Percentiles rank a stretch among this genome's conserved stretches.
These are phyloP conservation scores for Athelia psychrophila DNA, from an alignment of 1,284 basidiomycete genomes.

Conservation along the genomic window DNA sequence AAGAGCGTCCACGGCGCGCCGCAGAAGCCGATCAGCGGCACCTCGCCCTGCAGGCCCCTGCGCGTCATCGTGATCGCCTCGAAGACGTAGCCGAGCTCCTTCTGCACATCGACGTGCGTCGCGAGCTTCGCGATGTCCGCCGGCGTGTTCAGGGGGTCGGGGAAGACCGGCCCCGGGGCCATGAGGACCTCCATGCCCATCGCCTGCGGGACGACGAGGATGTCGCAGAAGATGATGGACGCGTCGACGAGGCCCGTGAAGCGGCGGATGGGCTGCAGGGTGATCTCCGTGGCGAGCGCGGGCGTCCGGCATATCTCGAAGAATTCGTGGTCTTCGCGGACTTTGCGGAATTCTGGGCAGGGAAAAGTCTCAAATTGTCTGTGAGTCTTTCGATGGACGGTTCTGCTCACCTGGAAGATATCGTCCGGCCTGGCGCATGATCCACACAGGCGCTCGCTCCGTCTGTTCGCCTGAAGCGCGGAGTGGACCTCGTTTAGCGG, in stretches of 20 bases:
- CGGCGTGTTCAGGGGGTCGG: slow-evolving; percentile 77
- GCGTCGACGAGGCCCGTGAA: slow-evolving; percentile 87
- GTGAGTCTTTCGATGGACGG: background rate
- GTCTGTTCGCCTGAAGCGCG: slow-evolving; percentile 72
- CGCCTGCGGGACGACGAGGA: slow-evolving; percentile 94
- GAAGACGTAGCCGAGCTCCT: slow-evolving; percentile 88
- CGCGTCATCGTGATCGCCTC: slow-evolving; percentile 85
- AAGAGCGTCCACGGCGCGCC: slow-evolving; percentile 97
- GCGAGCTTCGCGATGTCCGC: slow-evolving; percentile 66
- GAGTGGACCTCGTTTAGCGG: background rate
- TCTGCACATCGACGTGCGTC: slow-evolving; percentile 68
- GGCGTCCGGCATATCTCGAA: slow-evolving; percentile 93
- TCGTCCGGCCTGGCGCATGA: slow-evolving; percentile 97
- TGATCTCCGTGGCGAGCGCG: slow-evolving; percentile 80
- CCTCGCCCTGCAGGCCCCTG: slow-evolving; percentile 75
- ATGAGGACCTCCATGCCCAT: slow-evolving; percentile 94
- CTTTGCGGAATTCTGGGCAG: slow-evolving; percentile 76
- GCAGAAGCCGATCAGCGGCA: slow-evolving; percentile 93
- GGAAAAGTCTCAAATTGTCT: background rate
- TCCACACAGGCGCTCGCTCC: slow-evolving; percentile 95
- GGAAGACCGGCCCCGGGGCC: slow-evolving; percentile 89
- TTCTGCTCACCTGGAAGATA: slow-evolving; percentile 82
- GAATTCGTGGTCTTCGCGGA: slow-evolving; percentile 85
- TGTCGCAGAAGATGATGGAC: slow-evolving; percentile 95
- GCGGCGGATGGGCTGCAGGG: slow-evolving; percentile 87